A percentile compares a stretch with the other conserved stretches of the same genome.
phyloP scores from a whole-genome alignment of 2,329 filamentous ascomycete genomes.

The Shiraia bambusicola region DNA sequence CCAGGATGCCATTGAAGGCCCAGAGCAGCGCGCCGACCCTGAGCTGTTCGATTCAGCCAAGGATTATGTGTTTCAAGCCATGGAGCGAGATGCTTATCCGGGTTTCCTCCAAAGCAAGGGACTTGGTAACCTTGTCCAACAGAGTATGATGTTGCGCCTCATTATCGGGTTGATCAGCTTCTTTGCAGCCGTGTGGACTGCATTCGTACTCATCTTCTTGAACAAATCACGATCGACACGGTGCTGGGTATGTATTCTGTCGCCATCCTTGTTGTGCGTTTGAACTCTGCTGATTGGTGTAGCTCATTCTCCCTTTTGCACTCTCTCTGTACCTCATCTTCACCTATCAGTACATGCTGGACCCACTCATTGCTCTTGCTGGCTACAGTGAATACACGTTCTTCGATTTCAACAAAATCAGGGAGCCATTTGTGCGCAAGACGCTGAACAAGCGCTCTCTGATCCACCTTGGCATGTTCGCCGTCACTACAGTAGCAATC shows the following conservation, averaged over 20 bases:
- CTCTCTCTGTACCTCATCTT: constrained; percentile 72
- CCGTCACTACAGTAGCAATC: constrained; percentile 76
- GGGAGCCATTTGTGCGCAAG: constrained; percentile 86
- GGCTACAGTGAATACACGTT: constrained; percentile 96
- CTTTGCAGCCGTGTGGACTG: constrained; percentile 92
- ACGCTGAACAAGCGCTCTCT: constrained; percentile 80
- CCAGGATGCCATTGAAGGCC: constrained; percentile 81
- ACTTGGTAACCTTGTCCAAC: constrained; percentile 89
- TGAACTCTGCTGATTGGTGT: constrained; percentile 21
- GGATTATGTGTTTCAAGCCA: constrained; percentile 98
- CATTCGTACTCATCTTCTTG: constrained; percentile 90
- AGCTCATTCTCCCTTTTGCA: constrained; percentile 86
- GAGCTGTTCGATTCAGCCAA: constrained; percentile 97
- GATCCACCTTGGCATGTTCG: constrained; percentile 75
- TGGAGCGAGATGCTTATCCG: constrained; percentile 99
- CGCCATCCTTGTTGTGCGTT: not conserved
- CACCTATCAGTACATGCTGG: constrained; percentile 93
- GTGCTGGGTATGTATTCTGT: constrained; percentile 74
- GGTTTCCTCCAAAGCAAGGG: constrained; percentile 95
- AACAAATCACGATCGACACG: constrained; percentile 71
- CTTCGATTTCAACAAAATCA: constrained; percentile 83
- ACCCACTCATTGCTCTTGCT: constrained; percentile 84
- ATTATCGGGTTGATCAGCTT: constrained; percentile 82
- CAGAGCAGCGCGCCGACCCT: constrained; percentile 84
- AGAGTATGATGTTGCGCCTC: constrained; percentile 81